Base-by-base conservation (phyloP, 371 early-diverging fungal species). In the Apophysomyces ossiformis region DNA sequence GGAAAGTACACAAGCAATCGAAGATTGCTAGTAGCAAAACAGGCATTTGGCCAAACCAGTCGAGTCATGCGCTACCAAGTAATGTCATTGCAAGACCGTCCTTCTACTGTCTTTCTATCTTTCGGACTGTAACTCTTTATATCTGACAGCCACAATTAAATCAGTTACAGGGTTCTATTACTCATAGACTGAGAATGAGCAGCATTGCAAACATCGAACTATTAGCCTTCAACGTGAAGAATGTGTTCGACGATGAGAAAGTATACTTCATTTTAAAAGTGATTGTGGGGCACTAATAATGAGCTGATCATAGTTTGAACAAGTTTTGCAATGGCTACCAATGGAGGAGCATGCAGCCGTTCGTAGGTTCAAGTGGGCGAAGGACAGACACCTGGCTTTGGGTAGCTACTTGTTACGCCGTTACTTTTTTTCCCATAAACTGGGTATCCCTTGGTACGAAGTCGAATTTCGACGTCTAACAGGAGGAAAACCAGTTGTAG, bases 341-440 rank as follows among this genome's bases (percentile, higher is more conserved):
- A 37, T 38, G 2, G 56, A 61, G 11, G 79, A 79, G 44, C 72
- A 68, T n/a, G 39, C 61, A 2, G 57, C 62, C 11, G 69, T 82
- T 11, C 26, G 66, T 15, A 68, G 82, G 18, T 79, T 57, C 66
- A 79, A 75, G 39, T 74, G 71, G 45, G 71, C 68, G 8, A 57
- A 58, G 11, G 82, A 82, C 67, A 61, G 61, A 11, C 68, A 71
- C n/a, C 56, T 75, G 32, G 76, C 82, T 0, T 62, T 82, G 44
- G 77, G 63, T 8, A 76, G 73, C 43, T 60, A 65, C 18, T 59
- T 82, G 6, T 57, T 82, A 36, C 67, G 77, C n/a, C 66, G 82
- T 39, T 69, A 79, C 44, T 74, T 68, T 16, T 75, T 77, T 60
- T 70, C 65, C 4, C 43, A 66, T 6, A 45, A 65, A n/a, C 61